Evolutionary conservation across 1,284 basidiomycete genomes (phyloP).

Genomic region (Ceratobasidium sp.): DNA sequence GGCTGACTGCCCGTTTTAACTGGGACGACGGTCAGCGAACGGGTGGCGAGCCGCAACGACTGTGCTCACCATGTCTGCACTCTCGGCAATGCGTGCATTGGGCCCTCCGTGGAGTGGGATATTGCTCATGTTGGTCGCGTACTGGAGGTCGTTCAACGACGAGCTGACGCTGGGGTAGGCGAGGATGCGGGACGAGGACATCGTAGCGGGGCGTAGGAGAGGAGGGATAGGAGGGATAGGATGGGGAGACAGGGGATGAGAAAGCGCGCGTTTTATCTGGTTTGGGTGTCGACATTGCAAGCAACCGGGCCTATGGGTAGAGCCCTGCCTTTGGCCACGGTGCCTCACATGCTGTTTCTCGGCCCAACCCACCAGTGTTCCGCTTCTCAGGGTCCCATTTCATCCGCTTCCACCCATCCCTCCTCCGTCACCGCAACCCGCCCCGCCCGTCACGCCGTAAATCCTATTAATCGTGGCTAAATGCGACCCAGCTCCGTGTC

Average conservation of each 20-base stretch:
- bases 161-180: constrained; percentile 40
- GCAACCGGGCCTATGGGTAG: too few species aligned
- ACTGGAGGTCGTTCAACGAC: constrained; percentile 36
- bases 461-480: too few species aligned
- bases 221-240: background rate
- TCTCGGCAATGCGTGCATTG: constrained; percentile 20
- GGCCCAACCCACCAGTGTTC: constrained; percentile 6
- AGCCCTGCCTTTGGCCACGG: too few species aligned
- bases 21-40: background rate
- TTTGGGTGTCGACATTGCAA: too few species aligned
- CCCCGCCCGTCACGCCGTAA: too few species aligned
- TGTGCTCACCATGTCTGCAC: constrained; percentile 36
- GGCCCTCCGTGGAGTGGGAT: constrained; percentile 40
- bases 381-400: constrained; percentile 7
- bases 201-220: constrained; percentile 2
- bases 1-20: constrained; percentile 4
- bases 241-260: background rate
- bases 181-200: constrained; percentile 32
- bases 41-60: background rate
- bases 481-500: too few species aligned
- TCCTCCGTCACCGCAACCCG: too few species aligned
- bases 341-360: constrained; percentile 14
- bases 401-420: too few species aligned
- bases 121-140: constrained; percentile 38
- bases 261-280: background rate